Evolutionary conservation across 257 asterid species (phyloP).

Genomic region (Pogostemon cablin): DNA sequence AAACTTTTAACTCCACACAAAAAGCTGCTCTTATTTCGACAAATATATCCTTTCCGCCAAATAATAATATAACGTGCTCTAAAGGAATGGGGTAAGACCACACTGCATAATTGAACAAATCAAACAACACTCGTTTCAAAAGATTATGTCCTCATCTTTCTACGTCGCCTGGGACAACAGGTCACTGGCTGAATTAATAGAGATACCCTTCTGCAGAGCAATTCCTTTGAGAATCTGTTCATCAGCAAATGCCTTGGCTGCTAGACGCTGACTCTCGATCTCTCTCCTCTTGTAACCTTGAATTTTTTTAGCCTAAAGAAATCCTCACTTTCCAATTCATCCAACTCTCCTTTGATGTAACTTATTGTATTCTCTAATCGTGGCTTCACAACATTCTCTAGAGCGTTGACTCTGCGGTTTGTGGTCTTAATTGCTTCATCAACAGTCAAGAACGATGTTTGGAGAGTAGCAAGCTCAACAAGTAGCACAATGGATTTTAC

Average conservation of each 20-base stretch:
- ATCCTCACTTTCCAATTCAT: constrained; percentile 57
- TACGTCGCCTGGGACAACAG: constrained; percentile 35
- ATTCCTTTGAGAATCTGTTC: constrained; percentile 45
- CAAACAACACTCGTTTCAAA: constrained; percentile 40
- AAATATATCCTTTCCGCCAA: constrained; percentile 27
- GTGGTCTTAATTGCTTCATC: constrained; percentile 67
- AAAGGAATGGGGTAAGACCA: constrained; percentile 28
- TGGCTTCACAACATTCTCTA: constrained; percentile 62
- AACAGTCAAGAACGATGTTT: constrained; percentile 57
- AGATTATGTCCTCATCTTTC: constrained; percentile 54
- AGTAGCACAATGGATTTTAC: constrained; percentile 59
- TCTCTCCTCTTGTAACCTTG: constrained; percentile 55
- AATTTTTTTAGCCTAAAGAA: constrained; percentile 56
- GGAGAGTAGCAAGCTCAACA: constrained; percentile 56
- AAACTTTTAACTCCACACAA: too few relatives aligned
- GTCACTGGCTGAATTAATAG: constrained; percentile 41
- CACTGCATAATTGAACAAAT: constrained; percentile 26
- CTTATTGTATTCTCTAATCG: constrained; percentile 52
- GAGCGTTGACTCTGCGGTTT: constrained; percentile 61
- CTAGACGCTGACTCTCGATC: constrained; percentile 49
- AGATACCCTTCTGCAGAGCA: constrained; percentile 46
- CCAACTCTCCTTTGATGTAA: constrained; percentile 56
- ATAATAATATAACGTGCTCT: constrained; percentile 29
- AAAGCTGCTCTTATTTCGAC: constrained; percentile 42
- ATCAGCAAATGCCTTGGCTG: constrained; percentile 49